Evolutionary conservation across 1,139 yeast species (phyloP).

Genomic region (Magnusiomyces tetraspermus): DNA sequence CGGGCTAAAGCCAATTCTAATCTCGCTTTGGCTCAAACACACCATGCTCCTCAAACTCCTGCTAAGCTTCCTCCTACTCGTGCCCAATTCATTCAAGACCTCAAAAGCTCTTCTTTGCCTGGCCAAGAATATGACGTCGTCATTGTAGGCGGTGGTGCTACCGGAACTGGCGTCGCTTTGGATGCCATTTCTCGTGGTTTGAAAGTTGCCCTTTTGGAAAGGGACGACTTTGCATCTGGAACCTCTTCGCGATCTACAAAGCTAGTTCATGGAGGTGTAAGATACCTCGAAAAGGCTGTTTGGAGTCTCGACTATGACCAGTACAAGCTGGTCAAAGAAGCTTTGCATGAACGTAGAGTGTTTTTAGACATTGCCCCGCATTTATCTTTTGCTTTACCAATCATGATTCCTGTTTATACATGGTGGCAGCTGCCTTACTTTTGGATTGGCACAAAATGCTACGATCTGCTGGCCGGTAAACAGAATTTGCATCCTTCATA

Average conservation of each 20-base stretch:
- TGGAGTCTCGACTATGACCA: conserved; percentile 81
- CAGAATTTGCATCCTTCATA: conserved; percentile 79
- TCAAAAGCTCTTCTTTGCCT: conserved; percentile 7
- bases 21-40: conserved; percentile 3
- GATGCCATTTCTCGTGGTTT: conserved; percentile 90
- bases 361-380: conserved; percentile 92
- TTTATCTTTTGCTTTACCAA: conserved; percentile 75
- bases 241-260: conserved; percentile 94
- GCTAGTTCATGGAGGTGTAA: conserved; percentile 96
- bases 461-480: conserved; percentile 86
- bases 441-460: conserved; percentile 84
- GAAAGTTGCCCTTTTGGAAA: conserved; percentile 78
- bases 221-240: conserved; percentile 82
- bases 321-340: conserved; percentile 86
- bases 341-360: conserved; percentile 83
- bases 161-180: conserved; percentile 87
- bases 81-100: conserved; percentile 6
- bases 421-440: conserved; percentile 97
- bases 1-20: conserved; percentile 3
- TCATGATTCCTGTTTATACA: conserved; percentile 88
- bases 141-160: conserved; percentile 92
- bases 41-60: conserved; percentile 8
- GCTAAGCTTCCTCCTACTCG: conserved; percentile 10
- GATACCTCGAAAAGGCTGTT: conserved; percentile 90
- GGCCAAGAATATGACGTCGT: conserved; percentile 57